Evolutionary conservation across 176 grass and related monocot species (phyloP).

Genomic region (Cymbopogon citratus): DNA sequence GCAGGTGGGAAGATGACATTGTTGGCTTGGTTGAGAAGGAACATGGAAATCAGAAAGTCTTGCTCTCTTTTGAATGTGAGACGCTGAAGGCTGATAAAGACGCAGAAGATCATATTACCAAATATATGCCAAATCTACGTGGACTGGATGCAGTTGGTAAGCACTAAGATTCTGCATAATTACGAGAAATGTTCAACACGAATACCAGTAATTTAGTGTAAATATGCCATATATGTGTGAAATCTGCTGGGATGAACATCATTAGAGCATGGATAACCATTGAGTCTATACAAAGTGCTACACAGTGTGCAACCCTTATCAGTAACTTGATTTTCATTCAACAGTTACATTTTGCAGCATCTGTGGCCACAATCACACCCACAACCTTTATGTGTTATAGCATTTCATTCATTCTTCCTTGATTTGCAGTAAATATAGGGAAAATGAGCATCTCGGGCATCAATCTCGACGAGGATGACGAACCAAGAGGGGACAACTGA

Average conservation of each 20-base stretch:
- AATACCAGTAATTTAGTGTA: not conserved
- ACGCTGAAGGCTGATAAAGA: conserved; percentile 81
- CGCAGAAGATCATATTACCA: conserved; percentile 70
- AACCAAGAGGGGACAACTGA: conserved; percentile 46
- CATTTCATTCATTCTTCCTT: not conserved
- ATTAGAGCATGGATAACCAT: not conserved
- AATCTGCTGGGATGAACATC: not conserved
- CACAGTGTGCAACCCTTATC: not conserved
- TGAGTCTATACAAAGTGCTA: not conserved
- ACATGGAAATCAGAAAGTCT: conserved; percentile 46
- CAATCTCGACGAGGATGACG: conserved; percentile 48
- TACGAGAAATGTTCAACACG: not conserved
- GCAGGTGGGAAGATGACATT: conserved; percentile 79
- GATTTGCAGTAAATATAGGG: conserved; percentile 73
- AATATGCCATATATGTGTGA: not conserved
- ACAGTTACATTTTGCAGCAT: not conserved
- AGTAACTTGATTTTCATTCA: not conserved
- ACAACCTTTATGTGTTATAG: not conserved
- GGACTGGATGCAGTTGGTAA: conserved; percentile 80
- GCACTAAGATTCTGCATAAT: conserved; percentile 5
- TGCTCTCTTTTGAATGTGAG: conserved; percentile 73
- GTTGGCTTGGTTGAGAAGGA: conserved; percentile 76
- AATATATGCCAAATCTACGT: conserved; percentile 75
- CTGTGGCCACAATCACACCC: not conserved
- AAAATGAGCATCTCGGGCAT: conserved; percentile 75